Base-by-base conservation (phyloP, 192 early-diverging fungal species). In the Bifiguratus adelaidae region DNA sequence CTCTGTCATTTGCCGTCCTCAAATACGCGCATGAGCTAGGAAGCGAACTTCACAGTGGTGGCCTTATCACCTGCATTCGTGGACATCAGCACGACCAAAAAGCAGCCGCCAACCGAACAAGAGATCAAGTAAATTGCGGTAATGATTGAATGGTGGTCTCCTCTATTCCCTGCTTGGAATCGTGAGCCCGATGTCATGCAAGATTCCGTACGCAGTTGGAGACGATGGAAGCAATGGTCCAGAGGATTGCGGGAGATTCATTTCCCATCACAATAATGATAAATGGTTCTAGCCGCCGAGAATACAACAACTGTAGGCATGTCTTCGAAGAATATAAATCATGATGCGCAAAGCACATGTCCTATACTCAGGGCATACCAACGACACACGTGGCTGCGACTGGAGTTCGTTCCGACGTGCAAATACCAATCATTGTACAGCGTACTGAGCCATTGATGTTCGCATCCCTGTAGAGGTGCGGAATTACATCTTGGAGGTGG, bases 1-100 rank as follows among this genome's bases (percentile, higher is more conserved):
- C 7, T 9, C 7, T 1, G 9, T 13, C n/a, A 7, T 45, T 16
- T 30, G 32, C 21, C 12, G 44, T 29, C 21, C 12, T 24, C 8
- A 45, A 45, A 13, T 45, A 45, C n/a, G 44, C 44, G 8, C 8
- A 21, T 5, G 44, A 45, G 32, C 13, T 45, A 30, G 44, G 16
- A 24, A 4, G 3, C 3, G 44, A 45, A 4, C 2, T 45, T 45
- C 12, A 26, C 25, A 3, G 44, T 45, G 1, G 7, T 45, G 8
- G 28, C 44, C 0, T 30, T 28, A 12, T 45, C 44, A 20, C 44
- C 44, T 18, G 44, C 28, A 18, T 4, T 45, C 19, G 44, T 45
- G 6, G 44, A 45, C 22, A 30, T 19, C 15, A 19, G 15, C 13
- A 45, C 18, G 21, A 45, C 44, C 3, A 26, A 28, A 3, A 30